phyloP scores from a whole-genome alignment of 441 rosid species.

The Capsella rubella region DNA sequence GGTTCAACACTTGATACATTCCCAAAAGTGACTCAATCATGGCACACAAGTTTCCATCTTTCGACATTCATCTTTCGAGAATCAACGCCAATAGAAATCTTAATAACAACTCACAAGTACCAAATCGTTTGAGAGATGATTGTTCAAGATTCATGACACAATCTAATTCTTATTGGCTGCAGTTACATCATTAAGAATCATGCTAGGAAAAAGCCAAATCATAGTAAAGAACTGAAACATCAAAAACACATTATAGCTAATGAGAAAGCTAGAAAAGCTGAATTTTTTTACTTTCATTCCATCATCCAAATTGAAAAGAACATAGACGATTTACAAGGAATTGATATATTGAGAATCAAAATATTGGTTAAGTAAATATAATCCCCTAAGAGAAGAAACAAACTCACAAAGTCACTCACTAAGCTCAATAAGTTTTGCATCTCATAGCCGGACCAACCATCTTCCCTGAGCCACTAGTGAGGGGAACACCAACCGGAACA shows the following conservation, averaged over 20 bases:
- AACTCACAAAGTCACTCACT: neutral
- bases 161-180: neutral
- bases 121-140: neutral
- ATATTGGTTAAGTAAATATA: slow-evolving; percentile 4
- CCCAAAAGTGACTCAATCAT: neutral
- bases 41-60: neutral
- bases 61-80: neutral
- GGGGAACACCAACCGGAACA: slow-evolving; percentile 48
- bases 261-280: neutral
- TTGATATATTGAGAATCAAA: neutral
- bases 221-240: slow-evolving; percentile 1
- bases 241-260: neutral
- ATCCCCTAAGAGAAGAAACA: neutral
- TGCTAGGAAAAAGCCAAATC: neutral
- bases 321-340: slow-evolving; percentile 4
- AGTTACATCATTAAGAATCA: neutral
- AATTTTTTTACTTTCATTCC: neutral
- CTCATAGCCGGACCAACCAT: slow-evolving; percentile 51
- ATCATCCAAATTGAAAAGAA: slow-evolving; percentile 2
- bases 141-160: neutral
- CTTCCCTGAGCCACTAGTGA: slow-evolving; percentile 58
- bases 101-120: neutral
- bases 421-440: slow-evolving; percentile 53
- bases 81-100: neutral
- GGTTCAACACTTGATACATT: no score